These are phyloP conservation scores for Beauveria asiatica DNA, from an alignment of 2,329 filamentous ascomycete species.

Conservation along the genomic window DNA sequence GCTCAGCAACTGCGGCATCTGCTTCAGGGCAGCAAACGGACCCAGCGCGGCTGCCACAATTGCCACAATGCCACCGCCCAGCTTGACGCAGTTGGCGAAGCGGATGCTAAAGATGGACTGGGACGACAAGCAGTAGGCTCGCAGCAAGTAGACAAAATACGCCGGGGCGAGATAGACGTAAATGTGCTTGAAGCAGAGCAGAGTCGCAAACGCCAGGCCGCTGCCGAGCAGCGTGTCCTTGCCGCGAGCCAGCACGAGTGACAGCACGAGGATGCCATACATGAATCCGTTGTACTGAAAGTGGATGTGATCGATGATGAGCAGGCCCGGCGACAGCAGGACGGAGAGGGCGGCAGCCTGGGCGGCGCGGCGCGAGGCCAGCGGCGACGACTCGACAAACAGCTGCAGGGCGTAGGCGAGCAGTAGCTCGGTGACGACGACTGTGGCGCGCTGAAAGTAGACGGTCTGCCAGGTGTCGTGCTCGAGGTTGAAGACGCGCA, in stretches of 20 bases:
- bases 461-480: conserved; percentile 92
- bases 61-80: conserved; percentile 61
- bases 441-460: conserved; percentile 85
- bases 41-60: conserved; percentile 80
- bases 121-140: conserved; percentile 76
- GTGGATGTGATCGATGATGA: conserved; percentile 97
- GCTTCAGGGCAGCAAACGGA: conserved; percentile 73
- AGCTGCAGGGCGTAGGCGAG: conserved; percentile 74
- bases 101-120: conserved; percentile 68
- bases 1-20: conserved; percentile 74
- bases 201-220: conserved; percentile 71
- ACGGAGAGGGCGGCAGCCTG: conserved; percentile 85
- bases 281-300: conserved; percentile 99
- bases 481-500: conserved; percentile 68
- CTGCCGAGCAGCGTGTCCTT: conserved; percentile 67
- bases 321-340: conserved; percentile 79
- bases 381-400: conserved; percentile 66
- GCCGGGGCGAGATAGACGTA: conserved; percentile 94
- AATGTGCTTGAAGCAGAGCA: conserved; percentile 96
- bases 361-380: conserved; percentile 60
- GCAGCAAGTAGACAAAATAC: conserved; percentile 89
- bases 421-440: conserved; percentile 77
- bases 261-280: conserved; percentile 83
- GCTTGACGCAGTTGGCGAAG: conserved; percentile 73
- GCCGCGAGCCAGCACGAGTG: conserved; percentile 72